These are phyloP conservation scores for Phytophthora nicotianae DNA, from an alignment of 352 stramenopile genomes.

Conservation along the genomic window DNA sequence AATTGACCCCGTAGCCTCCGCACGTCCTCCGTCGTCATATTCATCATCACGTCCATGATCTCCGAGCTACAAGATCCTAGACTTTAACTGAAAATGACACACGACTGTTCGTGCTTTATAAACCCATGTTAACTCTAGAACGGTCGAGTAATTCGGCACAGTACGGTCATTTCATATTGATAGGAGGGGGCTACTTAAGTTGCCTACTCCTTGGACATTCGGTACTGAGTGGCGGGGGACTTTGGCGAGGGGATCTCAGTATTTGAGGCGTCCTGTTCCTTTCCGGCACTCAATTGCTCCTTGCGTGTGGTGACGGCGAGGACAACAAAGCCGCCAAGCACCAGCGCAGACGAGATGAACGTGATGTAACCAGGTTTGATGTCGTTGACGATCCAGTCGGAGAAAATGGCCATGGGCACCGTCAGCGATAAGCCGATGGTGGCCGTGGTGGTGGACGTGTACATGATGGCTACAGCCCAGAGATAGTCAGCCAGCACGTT, in stretches of 20 bases:
- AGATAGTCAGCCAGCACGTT: slow-evolving; percentile 97
- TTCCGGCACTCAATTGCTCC: slow-evolving; percentile 27
- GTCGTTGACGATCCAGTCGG: slow-evolving; percentile 83
- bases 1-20: slow-evolving; percentile 64
- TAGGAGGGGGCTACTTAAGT: slow-evolving; percentile 1
- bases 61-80: not conserved
- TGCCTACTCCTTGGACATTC: slow-evolving; percentile 38
- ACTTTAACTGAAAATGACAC: slow-evolving; percentile 5
- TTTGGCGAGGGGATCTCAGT: slow-evolving; percentile 29
- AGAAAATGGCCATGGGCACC: slow-evolving; percentile 95
- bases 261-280: slow-evolving; percentile 1
- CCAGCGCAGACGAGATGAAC: slow-evolving; percentile 64
- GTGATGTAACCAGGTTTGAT: slow-evolving; percentile 55
- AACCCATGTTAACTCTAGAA: too few species aligned
- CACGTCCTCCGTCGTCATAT: slow-evolving; percentile 82
- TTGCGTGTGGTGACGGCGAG: slow-evolving; percentile 45
- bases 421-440: slow-evolving; percentile 97
- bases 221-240: slow-evolving; percentile 36
- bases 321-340: slow-evolving; percentile 82
- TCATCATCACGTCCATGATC: slow-evolving; percentile 87
- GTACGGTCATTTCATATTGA: slow-evolving; percentile 23
- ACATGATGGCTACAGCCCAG: slow-evolving; percentile 94
- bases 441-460: slow-evolving; percentile 96
- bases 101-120: slow-evolving; percentile 2
- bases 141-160: not conserved